Conservation (phyloP, 495 filamentous ascomycete species). For the Aspergillus sparsus region DNA sequence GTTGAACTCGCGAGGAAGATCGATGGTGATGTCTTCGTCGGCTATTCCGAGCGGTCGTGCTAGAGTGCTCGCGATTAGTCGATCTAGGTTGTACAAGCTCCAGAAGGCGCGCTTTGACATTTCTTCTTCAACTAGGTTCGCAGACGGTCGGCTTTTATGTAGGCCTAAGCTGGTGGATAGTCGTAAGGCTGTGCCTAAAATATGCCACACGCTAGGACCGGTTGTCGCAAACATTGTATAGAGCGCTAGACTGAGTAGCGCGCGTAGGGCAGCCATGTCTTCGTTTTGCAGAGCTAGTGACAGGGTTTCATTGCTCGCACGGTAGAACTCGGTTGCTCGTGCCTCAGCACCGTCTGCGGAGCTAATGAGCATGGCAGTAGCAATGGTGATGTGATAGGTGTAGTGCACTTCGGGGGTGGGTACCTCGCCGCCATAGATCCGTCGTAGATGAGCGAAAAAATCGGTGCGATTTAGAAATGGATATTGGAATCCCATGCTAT, state of each 20-base stretch:
- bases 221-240: slow-evolving; percentile 54
- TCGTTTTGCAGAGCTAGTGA: slow-evolving; percentile 45
- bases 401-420: slow-evolving; percentile 42
- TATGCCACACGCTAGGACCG: slow-evolving; percentile 56
- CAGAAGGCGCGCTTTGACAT: slow-evolving; percentile 54
- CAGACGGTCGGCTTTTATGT: slow-evolving; percentile 44
- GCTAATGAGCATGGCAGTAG: slow-evolving; percentile 42
- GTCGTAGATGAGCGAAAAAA: slow-evolving; percentile 39
- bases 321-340: slow-evolving; percentile 43
- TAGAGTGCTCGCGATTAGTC: slow-evolving; percentile 51
- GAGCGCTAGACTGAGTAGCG: slow-evolving; percentile 49
- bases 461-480: slow-evolving; percentile 44
- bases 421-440: slow-evolving; percentile 42
- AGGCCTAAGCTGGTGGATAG: slow-evolving; percentile 52
- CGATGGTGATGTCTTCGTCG: slow-evolving; percentile 52
- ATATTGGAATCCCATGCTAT: slow-evolving; percentile 49
- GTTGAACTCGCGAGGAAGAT: slow-evolving; percentile 46
- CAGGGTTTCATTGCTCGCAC: slow-evolving; percentile 43
- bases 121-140: slow-evolving; percentile 43
- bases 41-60: slow-evolving; percentile 52
- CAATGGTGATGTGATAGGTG: slow-evolving; percentile 47
- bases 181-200: slow-evolving; percentile 49
- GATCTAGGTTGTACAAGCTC: slow-evolving; percentile 55
- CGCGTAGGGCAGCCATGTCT: slow-evolving; percentile 45
- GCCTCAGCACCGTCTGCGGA: slow-evolving; percentile 36